A percentile compares a stretch with the other conserved stretches of the same genome.
Conservation (phyloP, 306 rosid genomes). For the Clitoria ternatea region DNA sequence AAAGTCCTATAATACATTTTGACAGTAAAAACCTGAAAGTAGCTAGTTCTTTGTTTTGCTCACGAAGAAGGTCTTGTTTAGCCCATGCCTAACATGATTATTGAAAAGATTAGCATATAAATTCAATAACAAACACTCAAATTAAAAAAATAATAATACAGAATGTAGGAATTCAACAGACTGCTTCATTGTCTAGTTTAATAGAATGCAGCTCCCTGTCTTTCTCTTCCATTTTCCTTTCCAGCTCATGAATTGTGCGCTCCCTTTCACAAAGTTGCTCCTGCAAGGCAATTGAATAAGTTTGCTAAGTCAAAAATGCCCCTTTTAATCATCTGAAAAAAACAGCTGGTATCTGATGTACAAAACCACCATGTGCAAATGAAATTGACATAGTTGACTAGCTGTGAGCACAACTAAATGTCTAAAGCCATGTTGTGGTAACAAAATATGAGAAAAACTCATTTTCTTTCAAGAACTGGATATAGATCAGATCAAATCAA, state of each 20-base stretch:
- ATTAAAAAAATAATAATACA: background rate
- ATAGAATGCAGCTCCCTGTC: slow-evolving; percentile 83
- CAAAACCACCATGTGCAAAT: background rate
- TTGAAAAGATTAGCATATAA: background rate
- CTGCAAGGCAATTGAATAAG: slow-evolving; percentile 46
- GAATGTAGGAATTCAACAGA: slow-evolving; percentile 35
- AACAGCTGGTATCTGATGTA: background rate
- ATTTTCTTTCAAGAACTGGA: background rate
- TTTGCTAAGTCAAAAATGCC: background rate
- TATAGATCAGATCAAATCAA: background rate
- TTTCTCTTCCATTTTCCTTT: slow-evolving; percentile 82
- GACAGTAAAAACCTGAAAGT: slow-evolving; percentile 62
- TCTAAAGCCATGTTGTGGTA: background rate
- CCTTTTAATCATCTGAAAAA: background rate
- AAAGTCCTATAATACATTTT: background rate
- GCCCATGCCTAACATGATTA: slow-evolving; percentile 82
- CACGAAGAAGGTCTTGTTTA: slow-evolving; percentile 83
- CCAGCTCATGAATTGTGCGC: slow-evolving; percentile 64
- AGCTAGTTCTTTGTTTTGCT: slow-evolving; percentile 83
- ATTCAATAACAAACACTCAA: background rate
- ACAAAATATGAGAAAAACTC: background rate
- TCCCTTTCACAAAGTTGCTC: slow-evolving; percentile 83
- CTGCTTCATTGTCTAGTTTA: slow-evolving; percentile 93
- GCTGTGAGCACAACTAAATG: background rate
- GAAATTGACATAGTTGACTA: slow-evolving; percentile 4